These are phyloP conservation scores for Leccinum proliferum DNA, from an alignment of 1,284 basidiomycete genomes.

Conservation along the genomic window DNA sequence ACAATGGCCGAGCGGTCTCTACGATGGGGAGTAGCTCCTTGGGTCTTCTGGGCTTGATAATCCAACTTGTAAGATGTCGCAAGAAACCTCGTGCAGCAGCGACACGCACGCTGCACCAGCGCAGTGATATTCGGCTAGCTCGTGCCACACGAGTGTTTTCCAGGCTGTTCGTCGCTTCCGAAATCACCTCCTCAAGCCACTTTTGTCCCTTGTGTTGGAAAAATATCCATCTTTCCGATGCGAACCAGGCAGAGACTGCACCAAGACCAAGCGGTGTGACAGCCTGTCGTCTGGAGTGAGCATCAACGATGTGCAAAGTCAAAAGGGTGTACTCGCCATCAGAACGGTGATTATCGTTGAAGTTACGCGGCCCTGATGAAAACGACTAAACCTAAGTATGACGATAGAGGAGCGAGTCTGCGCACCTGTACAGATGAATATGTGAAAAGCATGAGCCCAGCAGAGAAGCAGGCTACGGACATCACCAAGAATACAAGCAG, in stretches of 20 bases:
- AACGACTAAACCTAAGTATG: slow-evolving; percentile 12
- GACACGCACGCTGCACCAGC: slow-evolving; percentile 24
- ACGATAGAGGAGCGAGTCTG: slow-evolving; percentile 18
- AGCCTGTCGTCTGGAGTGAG: slow-evolving; percentile 20
- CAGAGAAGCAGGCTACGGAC: slow-evolving; percentile 53
- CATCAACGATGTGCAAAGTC: not conserved
- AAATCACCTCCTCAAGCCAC: slow-evolving; percentile 68
- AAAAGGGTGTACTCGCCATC: slow-evolving; percentile 39
- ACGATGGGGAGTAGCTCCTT: slow-evolving; percentile 23
- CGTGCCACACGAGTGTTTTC: slow-evolving; percentile 36
- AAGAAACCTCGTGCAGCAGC: slow-evolving; percentile 16
- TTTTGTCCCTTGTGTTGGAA: slow-evolving; percentile 63
- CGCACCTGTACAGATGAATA: slow-evolving; percentile 45
- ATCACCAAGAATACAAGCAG: slow-evolving; percentile 52
- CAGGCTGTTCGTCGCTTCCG: slow-evolving; percentile 41
- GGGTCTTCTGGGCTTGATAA: slow-evolving; percentile 25
- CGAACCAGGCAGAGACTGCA: slow-evolving; percentile 75
- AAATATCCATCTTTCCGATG: slow-evolving; percentile 69
- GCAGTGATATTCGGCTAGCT: slow-evolving; percentile 19
- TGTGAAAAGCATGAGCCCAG: slow-evolving; percentile 49
- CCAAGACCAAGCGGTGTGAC: slow-evolving; percentile 69
- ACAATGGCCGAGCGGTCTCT: slow-evolving; percentile 17
- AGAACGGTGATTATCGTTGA: slow-evolving; percentile 70
- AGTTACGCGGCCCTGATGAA: slow-evolving; percentile 41
- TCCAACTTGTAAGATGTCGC: slow-evolving; percentile 24